Evolutionary conservation across 768 basidiomycete genomes (phyloP).

Genomic region (Lactarius hatsudake): DNA sequence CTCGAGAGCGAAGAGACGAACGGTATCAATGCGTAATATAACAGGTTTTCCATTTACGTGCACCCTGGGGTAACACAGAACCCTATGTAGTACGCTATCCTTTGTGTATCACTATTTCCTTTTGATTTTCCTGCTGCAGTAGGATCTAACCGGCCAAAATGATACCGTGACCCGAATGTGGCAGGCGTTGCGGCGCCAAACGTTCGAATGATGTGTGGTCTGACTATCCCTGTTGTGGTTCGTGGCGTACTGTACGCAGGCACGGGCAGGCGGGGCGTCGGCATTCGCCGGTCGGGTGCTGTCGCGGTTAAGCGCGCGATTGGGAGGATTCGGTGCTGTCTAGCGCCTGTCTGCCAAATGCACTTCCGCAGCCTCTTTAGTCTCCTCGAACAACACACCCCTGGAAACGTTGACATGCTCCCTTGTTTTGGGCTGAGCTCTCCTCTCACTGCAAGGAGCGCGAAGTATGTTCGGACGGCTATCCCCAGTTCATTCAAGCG

Average conservation of each 20-base stretch:
- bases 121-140: background rate
- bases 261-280: background rate
- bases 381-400: background rate
- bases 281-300: background rate
- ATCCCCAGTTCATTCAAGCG: background rate
- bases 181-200: background rate
- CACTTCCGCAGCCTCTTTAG: too few species aligned
- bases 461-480: background rate
- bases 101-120: background rate
- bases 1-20: slow-evolving; percentile 33
- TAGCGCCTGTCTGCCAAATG: background rate
- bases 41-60: background rate
- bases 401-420: background rate
- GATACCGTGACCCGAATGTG: background rate
- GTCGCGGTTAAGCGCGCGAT: too few species aligned
- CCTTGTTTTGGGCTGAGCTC: background rate
- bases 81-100: background rate
- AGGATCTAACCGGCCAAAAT: background rate
- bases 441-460: background rate
- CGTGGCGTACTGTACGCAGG: background rate
- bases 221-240: background rate
- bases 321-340: background rate
- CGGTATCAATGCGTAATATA: slow-evolving; percentile 19
- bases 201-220: background rate
- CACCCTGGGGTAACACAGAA: background rate